These are phyloP conservation scores for Stephania yunnanensis DNA, from an alignment of 164 flowering plant species.

Conservation along the genomic window DNA sequence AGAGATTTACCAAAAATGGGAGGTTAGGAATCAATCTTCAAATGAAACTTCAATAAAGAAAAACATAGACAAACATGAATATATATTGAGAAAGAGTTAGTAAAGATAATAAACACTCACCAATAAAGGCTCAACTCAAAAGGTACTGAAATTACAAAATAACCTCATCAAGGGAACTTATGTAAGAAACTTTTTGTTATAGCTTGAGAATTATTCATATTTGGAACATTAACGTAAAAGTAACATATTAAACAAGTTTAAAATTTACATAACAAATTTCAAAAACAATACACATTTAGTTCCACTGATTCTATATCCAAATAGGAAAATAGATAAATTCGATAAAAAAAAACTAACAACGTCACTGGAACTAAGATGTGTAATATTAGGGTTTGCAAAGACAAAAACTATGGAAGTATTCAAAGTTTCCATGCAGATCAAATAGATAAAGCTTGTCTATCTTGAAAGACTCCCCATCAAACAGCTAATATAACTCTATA, in stretches of 20 bases:
- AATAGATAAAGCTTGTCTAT: too few species aligned
- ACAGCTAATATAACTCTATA: too few species aligned
- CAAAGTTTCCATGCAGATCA: too few species aligned
- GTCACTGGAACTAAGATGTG: background rate
- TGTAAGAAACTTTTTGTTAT: constrained; percentile 42
- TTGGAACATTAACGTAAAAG: constrained; percentile 75
- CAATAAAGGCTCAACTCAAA: constrained; percentile 96
- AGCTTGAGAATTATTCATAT: constrained; percentile 72
- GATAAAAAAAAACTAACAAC: background rate
- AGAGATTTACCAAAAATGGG: background rate
- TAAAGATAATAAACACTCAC: constrained; percentile 33
- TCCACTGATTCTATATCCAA: too few species aligned
- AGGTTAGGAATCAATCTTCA: background rate
- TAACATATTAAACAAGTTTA: background rate
- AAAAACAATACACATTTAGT: too few species aligned
- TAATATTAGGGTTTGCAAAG: background rate
- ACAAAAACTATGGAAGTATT: background rate
- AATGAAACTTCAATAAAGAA: background rate
- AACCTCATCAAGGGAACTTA: constrained; percentile 79
- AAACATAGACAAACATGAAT: too few species aligned
- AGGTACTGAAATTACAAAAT: constrained; percentile 94
- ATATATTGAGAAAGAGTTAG: too few species aligned
- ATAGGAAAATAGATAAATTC: background rate
- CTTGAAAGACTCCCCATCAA: too few species aligned
- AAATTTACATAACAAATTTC: too few species aligned